Base-by-base conservation (phyloP, 768 basidiomycete species). In the Macrolepiota dolichaula region DNA sequence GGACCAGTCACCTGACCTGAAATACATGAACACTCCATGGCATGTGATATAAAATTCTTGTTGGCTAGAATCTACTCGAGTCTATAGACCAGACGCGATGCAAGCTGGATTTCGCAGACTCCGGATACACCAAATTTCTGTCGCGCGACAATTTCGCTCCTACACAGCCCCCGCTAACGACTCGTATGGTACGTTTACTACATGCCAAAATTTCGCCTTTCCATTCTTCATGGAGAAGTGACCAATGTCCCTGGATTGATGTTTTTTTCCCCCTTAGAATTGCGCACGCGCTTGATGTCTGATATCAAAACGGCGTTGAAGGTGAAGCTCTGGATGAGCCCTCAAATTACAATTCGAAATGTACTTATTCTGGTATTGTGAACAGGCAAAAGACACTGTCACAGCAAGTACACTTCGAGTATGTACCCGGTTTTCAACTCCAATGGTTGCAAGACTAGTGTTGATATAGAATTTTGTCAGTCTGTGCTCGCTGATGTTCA, bases 401-500 rank as follows among this genome's bases (percentile, higher is more conserved):
- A 22, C 51, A 11, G 57, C 44, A 44, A 52, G 29, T 40, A 64
- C 53, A 35, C 50, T 22, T 46, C 51, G 25, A n/a, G 57, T 59
- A 37, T 40, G 38, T 55, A 15, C 4, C 44, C 6, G 22, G n/a
- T 47, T 6, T 55, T 52, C 47, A 54, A 7, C 7, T 32, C 7
- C 3, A 32, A 32, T 22, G 37, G 17, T 24, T 5, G 10, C 37
- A 13, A 29, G 54, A 13, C 12, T 24, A 13, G 22, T 49, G 13
- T 10, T 49, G 12, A 49, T 24, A 27, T 3, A 27, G 25, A 49
- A 3, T 32, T 32, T 32, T 7, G 19, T 17, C 63, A 91, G 89
- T 85, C 87, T 25, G 79, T 89, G 35, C 77, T 91, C 17, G 79
- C 89, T 10, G 89, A 91, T 60, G 78, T 91, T 2, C 84, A 90